These are phyloP conservation scores for Sugiyamaella pinicola DNA, from an alignment of 1,139 yeast species.

Conservation along the genomic window DNA sequence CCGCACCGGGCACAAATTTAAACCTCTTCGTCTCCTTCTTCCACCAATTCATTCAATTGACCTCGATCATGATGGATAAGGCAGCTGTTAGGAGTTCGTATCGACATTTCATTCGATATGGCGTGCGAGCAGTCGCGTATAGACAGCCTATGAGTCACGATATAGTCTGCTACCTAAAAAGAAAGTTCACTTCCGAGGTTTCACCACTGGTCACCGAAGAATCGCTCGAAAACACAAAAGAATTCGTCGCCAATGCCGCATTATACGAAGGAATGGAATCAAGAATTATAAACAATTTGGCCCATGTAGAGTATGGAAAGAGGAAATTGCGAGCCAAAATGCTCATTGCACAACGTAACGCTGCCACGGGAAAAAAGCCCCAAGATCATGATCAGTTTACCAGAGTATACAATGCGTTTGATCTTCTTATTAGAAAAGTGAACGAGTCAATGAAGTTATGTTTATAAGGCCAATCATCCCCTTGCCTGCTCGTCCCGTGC, in stretches of 20 bases:
- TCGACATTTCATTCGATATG: slow-evolving; percentile 25
- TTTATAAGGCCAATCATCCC: slow-evolving; percentile 14
- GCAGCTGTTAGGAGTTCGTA: slow-evolving; percentile 15
- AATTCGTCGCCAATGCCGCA: slow-evolving; percentile 29
- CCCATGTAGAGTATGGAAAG: slow-evolving; percentile 26
- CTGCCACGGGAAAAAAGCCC: neutral
- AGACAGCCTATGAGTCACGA: slow-evolving; percentile 24
- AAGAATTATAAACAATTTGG: slow-evolving; percentile 24
- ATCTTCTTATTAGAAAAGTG: slow-evolving; percentile 21
- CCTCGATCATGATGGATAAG: slow-evolving; percentile 14
- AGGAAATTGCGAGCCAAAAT: slow-evolving; percentile 15
- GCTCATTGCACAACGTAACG: slow-evolving; percentile 11
- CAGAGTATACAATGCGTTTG: slow-evolving; percentile 19
- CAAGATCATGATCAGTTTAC: slow-evolving; percentile 5
- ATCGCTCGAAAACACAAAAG: slow-evolving; percentile 26
- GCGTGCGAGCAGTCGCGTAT: slow-evolving; percentile 25
- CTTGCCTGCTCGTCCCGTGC: too few relatives aligned
- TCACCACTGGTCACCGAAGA: slow-evolving; percentile 7
- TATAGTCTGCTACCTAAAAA: slow-evolving; percentile 17
- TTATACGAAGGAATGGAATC: slow-evolving; percentile 29
- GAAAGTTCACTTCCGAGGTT: slow-evolving; percentile 17
- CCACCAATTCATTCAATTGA: too few relatives aligned
- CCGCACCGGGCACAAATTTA: too few relatives aligned
- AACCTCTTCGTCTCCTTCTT: neutral
- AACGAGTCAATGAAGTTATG: slow-evolving; percentile 24